Percentiles rank a stretch among this genome's conserved stretches.
phyloP scores from a whole-genome alignment of 805 yeast species.

The Candida parachauliodes region DNA sequence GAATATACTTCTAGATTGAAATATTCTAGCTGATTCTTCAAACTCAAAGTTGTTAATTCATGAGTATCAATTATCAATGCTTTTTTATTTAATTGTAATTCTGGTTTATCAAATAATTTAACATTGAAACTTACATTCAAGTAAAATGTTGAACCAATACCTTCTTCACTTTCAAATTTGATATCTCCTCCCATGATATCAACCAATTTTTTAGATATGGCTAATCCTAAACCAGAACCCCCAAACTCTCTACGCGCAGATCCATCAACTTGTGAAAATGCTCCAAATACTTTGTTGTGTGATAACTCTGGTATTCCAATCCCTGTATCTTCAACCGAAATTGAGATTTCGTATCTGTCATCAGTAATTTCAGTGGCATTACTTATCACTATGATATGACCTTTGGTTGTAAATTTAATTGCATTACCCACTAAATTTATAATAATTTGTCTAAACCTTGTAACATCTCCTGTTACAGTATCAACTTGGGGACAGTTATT shows the following conservation, averaged over 20 bases:
- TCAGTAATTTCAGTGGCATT: constrained; percentile 23
- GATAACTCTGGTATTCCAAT: constrained; percentile 49
- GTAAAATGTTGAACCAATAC: constrained; percentile 44
- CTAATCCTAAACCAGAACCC: constrained; percentile 50
- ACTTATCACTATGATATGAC: constrained; percentile 39
- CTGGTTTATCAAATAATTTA: constrained; percentile 19
- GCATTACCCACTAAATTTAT: constrained; percentile 54
- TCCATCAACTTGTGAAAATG: constrained; percentile 56
- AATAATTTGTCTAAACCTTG: constrained; percentile 47
- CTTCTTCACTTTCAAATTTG: constrained; percentile 43
- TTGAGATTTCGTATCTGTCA: constrained; percentile 34
- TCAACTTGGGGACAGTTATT: constrained; percentile 39
- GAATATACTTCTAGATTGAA: constrained; percentile 31
- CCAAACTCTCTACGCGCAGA: constrained; percentile 49
- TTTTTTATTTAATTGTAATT: constrained; percentile 14
- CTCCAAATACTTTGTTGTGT: constrained; percentile 45
- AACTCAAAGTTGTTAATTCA: constrained; percentile 26
- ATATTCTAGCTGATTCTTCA: constrained; percentile 29
- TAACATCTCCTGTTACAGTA: constrained; percentile 44
- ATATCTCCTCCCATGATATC: constrained; percentile 49
- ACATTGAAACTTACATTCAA: constrained; percentile 34
- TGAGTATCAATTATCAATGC: constrained; percentile 32
- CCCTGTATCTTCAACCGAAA: constrained; percentile 49
- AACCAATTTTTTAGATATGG: constrained; percentile 45
- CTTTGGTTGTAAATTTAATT: constrained; percentile 45